These are phyloP conservation scores for Citrus glauca DNA, from an alignment of 345 rosid genomes.

Conservation along the genomic window DNA sequence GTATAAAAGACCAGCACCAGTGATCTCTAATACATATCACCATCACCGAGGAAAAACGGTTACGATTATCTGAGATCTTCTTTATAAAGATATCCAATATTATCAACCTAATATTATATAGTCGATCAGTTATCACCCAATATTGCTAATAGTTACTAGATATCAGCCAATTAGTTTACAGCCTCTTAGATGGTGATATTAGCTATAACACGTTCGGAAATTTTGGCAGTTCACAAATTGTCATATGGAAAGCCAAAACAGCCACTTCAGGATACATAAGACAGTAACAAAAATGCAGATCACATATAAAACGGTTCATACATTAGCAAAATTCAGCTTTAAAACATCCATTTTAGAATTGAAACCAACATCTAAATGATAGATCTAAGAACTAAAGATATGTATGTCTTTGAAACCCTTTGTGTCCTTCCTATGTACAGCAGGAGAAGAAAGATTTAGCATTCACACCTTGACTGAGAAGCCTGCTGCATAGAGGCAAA, in stretches of 20 bases:
- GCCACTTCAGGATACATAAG: background rate
- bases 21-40: background rate
- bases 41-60: background rate
- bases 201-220: background rate
- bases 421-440: background rate
- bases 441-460: background rate
- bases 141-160: background rate
- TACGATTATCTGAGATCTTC: background rate
- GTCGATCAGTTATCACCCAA: background rate
- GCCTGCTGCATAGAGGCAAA: constrained; percentile 67
- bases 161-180: background rate
- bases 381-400: background rate
- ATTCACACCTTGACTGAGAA: constrained; percentile 69
- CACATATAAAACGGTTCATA: background rate
- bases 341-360: background rate
- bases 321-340: background rate
- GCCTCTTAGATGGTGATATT: background rate
- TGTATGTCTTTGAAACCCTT: background rate
- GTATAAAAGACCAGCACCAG: background rate
- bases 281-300: background rate
- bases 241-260: background rate
- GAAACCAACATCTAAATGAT: background rate
- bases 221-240: background rate
- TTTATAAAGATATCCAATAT: background rate
- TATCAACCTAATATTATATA: background rate